These are phyloP conservation scores for Lycium barbarum DNA, from an alignment of 257 asterid genomes.

Conservation along the genomic window DNA sequence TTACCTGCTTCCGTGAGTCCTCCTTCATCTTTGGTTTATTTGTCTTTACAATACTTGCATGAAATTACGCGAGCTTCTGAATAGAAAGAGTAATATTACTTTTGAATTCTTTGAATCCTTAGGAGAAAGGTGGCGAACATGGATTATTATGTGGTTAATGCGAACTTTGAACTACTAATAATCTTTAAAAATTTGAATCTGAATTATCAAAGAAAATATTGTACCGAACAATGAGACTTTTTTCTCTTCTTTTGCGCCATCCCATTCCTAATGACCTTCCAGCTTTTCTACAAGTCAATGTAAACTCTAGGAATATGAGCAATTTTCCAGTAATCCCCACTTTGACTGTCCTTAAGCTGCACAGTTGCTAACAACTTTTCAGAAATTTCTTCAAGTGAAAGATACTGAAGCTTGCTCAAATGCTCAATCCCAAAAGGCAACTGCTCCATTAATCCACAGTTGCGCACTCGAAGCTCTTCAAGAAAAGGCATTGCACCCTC, in stretches of 20 bases:
- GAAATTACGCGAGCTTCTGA: background rate
- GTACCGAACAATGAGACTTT: background rate
- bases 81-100: background rate
- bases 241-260: background rate
- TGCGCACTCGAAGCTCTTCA: conserved; percentile 24
- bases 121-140: background rate
- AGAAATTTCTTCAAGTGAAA: background rate
- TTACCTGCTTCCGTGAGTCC: background rate
- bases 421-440: conserved; percentile 21
- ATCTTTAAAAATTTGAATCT: background rate
- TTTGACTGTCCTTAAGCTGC: conserved; percentile 17
- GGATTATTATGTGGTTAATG: background rate
- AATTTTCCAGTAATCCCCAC: conserved; percentile 29
- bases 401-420: background rate
- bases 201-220: background rate
- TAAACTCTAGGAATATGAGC: conserved; percentile 26
- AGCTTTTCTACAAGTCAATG: background rate
- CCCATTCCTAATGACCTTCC: background rate
- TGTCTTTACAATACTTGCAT: background rate
- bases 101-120: background rate
- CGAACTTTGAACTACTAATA: background rate
- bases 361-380: background rate
- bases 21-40: background rate
- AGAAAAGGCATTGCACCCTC: conserved; percentile 44
- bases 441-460: background rate